Evolutionary conservation across 2,329 filamentous ascomycete species (phyloP).

Genomic region (Delphinella strobiligena): DNA sequence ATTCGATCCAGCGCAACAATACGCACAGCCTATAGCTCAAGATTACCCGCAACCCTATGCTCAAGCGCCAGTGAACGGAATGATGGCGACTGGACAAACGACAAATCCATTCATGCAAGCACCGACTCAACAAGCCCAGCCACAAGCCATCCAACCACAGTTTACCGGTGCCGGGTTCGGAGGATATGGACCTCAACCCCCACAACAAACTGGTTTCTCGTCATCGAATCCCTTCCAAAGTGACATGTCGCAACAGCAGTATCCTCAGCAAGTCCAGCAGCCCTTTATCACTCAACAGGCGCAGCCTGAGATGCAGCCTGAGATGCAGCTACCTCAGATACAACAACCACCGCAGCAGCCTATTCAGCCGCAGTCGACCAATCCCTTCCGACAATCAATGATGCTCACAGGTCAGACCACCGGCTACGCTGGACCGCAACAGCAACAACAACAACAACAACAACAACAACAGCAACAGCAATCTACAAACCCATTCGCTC

Average conservation of each 20-base stretch:
- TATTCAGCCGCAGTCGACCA: conserved; percentile 54
- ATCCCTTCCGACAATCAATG: conserved; percentile 91
- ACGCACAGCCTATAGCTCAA: conserved; percentile 32
- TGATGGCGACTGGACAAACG: conserved; percentile 14
- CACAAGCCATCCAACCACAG: conserved; percentile 42
- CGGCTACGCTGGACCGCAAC: conserved; percentile 9
- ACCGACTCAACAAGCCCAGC: conserved; percentile 16
- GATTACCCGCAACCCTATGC: conserved; percentile 17
- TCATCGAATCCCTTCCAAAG: conserved; percentile 19
- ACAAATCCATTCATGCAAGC: conserved; percentile 30
- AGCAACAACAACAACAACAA: conserved; percentile 8
- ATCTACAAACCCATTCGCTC: conserved; percentile 49
- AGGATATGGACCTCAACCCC: conserved; percentile 62
- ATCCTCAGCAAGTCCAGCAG: conserved; percentile 1
- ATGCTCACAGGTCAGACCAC: conserved; percentile 33
- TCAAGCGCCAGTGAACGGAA: conserved; percentile 12
- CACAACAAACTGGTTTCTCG: conserved; percentile 27
- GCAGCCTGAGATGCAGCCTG: conserved; percentile 9
- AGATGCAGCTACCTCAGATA: conserved; percentile 27
- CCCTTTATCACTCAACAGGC: conserved; percentile 1
- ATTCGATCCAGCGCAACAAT: conserved; percentile 14
- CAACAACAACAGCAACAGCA: conserved; percentile 17
- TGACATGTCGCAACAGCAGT: conserved; percentile 2
- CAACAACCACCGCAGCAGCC: conserved; percentile 25
- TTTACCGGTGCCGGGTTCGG: conserved; percentile 73